phyloP scores from a whole-genome alignment of 2,329 filamentous ascomycete genomes.

The Xylariaceae sp. region DNA sequence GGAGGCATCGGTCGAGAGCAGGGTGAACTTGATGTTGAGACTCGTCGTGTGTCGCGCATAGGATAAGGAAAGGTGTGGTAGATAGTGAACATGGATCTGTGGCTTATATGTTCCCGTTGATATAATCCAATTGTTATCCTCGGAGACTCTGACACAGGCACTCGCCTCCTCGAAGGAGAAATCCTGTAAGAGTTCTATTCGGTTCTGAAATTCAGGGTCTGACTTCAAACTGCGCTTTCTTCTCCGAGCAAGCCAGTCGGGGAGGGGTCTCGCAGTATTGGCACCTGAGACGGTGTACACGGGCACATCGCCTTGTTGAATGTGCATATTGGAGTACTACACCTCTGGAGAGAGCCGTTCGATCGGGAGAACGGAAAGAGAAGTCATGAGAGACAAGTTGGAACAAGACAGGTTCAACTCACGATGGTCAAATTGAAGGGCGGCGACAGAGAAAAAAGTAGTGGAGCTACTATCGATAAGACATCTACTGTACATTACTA shows the following conservation, averaged over 20 bases:
- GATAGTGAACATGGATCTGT: conserved; percentile 94
- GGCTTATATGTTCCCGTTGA: conserved; percentile 81
- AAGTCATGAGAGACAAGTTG: too few relatives aligned
- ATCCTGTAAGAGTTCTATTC: conserved; percentile 93
- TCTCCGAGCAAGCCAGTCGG: conserved; percentile 89
- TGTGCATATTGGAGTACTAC: conserved; percentile 66
- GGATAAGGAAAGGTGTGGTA: conserved; percentile 91
- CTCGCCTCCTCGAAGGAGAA: conserved; percentile 98
- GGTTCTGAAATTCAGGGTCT: conserved; percentile 90
- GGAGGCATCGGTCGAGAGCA: conserved; percentile 89
- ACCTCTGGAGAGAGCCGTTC: conserved; percentile 11
- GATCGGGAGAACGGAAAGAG: too few relatives aligned
- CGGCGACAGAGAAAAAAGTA: conserved; percentile 26
- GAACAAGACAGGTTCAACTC: conserved; percentile 4
- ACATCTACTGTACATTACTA: not conserved
- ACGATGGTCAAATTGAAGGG: not conserved
- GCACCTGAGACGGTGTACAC: conserved; percentile 96
- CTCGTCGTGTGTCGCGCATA: conserved; percentile 87
- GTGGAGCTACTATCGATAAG: conserved; percentile 24
- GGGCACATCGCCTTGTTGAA: conserved; percentile 82
- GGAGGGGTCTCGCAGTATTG: conserved; percentile 83
- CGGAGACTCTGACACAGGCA: conserved; percentile 81
- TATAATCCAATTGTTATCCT: conserved; percentile 98
- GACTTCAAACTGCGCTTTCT: conserved; percentile 91
- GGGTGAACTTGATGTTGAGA: conserved; percentile 87